Evolutionary conservation across 2,329 filamentous ascomycete genomes (phyloP), one percentile per base, ranked within the genome.

Genomic region (Tolypocladium album): DNA sequence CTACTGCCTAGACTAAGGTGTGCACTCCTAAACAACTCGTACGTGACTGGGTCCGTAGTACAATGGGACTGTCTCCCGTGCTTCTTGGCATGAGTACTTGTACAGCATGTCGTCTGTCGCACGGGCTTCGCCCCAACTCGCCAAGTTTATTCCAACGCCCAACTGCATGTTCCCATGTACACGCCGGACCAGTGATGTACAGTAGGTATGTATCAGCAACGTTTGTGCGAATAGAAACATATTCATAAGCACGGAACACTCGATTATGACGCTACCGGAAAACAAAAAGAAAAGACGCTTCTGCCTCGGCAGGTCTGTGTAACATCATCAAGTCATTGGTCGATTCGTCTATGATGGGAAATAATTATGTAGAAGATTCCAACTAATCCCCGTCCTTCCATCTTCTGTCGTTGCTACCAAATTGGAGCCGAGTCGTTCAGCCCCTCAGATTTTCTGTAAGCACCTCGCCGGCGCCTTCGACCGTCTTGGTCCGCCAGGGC

Each of bases 271-370:
- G 5, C 24, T 55, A 12, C 5, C 2, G 9, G 2, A 22, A 38
- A 17, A 22, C 20, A 50, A 42, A 31, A 31, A 3, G 5, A 5
- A 31, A 22, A 27, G 39, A 42, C 38, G 38, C 56, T 55, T 55
- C 50, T 22, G 50, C 50, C 39, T 17, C 27, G 17, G 34, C 43
- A 9, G 22, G 34, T 40, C 17, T 31, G 15, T 39, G 4, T 13
- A 47, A 7, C 8, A 39, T 59, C 61, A 60, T 67, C 27, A 67
- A 67, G 63, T 69, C 68, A 61, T 69, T 69, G 61, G 61, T 69
- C 61, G 67, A 68, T 72, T 71, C 70, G 69, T 73, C 70, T 73
- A 71, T 71, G 61, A 72, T 66, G 65, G 63, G 67, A 72, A 68
- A 63, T 67, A 70, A 71, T 67, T 43, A 68, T 69, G 66, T 68